These are phyloP conservation scores for Lipomyces oligophaga DNA, from an alignment of 805 yeast species.

Conservation along the genomic window DNA sequence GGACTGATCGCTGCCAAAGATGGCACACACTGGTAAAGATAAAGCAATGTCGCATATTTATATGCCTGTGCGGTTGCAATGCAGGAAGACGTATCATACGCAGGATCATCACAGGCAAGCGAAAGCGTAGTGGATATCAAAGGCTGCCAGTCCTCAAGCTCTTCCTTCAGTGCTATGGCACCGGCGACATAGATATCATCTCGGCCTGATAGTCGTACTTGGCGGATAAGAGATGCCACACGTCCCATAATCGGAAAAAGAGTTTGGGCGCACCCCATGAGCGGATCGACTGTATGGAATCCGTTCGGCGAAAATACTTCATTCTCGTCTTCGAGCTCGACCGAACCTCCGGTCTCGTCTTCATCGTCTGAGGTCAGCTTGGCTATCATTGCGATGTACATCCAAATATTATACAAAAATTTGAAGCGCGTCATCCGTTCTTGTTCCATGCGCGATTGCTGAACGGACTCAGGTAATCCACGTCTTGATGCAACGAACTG, in stretches of 20 bases:
- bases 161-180: constrained; percentile 54
- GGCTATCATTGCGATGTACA: constrained; percentile 63
- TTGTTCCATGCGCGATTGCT: constrained; percentile 12
- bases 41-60: constrained; percentile 54
- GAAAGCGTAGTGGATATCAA: constrained; percentile 39
- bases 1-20: constrained; percentile 41
- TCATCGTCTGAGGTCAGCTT: constrained; percentile 54
- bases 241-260: constrained; percentile 61
- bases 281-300: constrained; percentile 51
- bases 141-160: constrained; percentile 57
- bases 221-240: constrained; percentile 54
- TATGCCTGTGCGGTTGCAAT: constrained; percentile 70
- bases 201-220: constrained; percentile 42
- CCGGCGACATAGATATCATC: constrained; percentile 39
- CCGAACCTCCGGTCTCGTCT: constrained; percentile 35
- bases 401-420: constrained; percentile 60
- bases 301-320: constrained; percentile 4
- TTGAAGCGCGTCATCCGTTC: constrained; percentile 38
- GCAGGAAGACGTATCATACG: constrained; percentile 57
- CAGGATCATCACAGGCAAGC: constrained; percentile 42
- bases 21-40: constrained; percentile 67
- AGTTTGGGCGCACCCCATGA: constrained; percentile 63
- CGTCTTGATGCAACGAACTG: constrained; percentile 23
- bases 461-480: constrained; percentile 5
- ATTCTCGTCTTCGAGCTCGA: constrained; percentile 22